These are phyloP conservation scores for Xylariaceae sp. DNA, from an alignment of 2,329 filamentous ascomycete genomes.

Conservation along the genomic window DNA sequence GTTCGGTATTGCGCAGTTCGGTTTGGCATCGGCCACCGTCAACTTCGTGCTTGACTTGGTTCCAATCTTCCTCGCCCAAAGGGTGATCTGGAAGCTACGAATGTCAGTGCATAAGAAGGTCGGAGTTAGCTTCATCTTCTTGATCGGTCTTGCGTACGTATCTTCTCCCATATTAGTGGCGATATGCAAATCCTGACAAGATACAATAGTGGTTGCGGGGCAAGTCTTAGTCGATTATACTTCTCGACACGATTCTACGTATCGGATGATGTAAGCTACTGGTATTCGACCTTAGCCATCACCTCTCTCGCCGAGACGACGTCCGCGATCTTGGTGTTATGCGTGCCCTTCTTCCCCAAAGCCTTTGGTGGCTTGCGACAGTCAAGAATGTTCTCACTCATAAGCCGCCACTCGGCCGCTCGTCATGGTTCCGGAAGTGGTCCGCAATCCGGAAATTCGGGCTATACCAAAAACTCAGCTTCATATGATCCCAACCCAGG, in stretches of 20 bases:
- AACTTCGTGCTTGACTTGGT: constrained; percentile 11
- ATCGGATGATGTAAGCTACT: constrained; percentile 11
- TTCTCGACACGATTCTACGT: constrained; percentile 9
- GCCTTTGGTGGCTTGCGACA: constrained; percentile 7
- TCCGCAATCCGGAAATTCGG: too few species aligned
- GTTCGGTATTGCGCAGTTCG: constrained; percentile 8
- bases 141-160: constrained; percentile 11
- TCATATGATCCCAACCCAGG: too few species aligned
- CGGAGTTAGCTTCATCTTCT: constrained; percentile 13
- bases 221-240: constrained; percentile 6
- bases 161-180: neutral
- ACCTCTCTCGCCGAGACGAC: constrained; percentile 10
- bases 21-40: constrained; percentile 3
- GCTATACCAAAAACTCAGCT: too few species aligned
- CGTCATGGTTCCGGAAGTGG: too few species aligned
- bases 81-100: constrained; percentile 12
- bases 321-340: constrained; percentile 9
- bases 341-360: constrained; percentile 5
- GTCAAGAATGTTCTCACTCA: neutral
- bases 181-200: neutral
- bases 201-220: neutral
- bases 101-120: constrained; percentile 7
- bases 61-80: constrained; percentile 8
- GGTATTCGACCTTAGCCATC: constrained; percentile 11
- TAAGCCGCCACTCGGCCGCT: too few species aligned